These are phyloP conservation scores for Cryptococcus neoformans DNA, from an alignment of 1,284 basidiomycete genomes.

Conservation along the genomic window DNA sequence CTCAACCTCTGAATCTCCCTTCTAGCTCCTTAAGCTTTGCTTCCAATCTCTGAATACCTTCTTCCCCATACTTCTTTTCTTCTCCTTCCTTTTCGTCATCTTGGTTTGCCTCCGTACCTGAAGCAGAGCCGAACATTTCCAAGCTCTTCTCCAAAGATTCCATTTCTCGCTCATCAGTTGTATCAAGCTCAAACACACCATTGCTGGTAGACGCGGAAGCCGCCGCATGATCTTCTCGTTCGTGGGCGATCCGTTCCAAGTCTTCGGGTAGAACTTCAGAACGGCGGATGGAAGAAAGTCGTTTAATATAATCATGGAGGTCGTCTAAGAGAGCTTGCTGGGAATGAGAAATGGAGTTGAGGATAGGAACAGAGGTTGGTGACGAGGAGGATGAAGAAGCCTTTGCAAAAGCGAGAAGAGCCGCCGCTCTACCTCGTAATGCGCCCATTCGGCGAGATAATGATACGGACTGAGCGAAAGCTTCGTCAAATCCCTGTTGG, in stretches of 20 bases:
- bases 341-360: slow-evolving; percentile 49
- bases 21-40: slow-evolving; percentile 53
- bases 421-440: slow-evolving; percentile 50
- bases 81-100: slow-evolving; percentile 55
- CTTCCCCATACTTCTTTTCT: slow-evolving; percentile 48
- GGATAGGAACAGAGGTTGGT: background rate
- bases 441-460: slow-evolving; percentile 50
- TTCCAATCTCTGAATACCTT: slow-evolving; percentile 50
- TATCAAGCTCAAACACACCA: slow-evolving; percentile 56
- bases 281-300: slow-evolving; percentile 28
- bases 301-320: slow-evolving; percentile 56
- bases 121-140: slow-evolving; percentile 11
- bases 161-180: slow-evolving; percentile 54
- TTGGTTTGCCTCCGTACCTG: slow-evolving; percentile 50
- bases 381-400: background rate
- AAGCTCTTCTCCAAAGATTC: slow-evolving; percentile 50
- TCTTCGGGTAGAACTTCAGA: slow-evolving; percentile 41
- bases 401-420: slow-evolving; percentile 33
- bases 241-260: slow-evolving; percentile 41
- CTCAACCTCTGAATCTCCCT: slow-evolving; percentile 2
- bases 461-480: slow-evolving; percentile 51
- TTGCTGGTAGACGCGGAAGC: slow-evolving; percentile 52
- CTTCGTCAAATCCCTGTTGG: slow-evolving; percentile 55
- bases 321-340: slow-evolving; percentile 64
- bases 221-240: slow-evolving; percentile 35